These are phyloP conservation scores for Yamadazyma membranifaciens DNA, from an alignment of 1,139 yeast species.

Conservation along the genomic window DNA sequence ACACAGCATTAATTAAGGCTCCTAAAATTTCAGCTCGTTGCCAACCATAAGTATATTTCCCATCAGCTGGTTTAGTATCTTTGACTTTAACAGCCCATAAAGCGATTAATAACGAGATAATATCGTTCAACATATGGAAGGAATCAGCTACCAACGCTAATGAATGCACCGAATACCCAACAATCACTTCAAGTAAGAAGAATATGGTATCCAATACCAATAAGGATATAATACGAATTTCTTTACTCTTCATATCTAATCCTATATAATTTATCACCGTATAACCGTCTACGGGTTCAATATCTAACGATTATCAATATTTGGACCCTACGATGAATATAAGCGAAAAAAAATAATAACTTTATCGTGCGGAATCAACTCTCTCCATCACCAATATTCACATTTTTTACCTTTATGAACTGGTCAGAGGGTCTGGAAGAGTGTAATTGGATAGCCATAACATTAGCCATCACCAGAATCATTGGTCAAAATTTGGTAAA, in stretches of 20 bases:
- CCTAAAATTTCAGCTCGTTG: slow-evolving; percentile 94
- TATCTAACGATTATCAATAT: no score
- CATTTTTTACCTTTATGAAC: no score
- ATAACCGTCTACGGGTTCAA: no score
- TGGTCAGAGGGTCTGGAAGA: no score
- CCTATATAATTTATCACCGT: not conserved
- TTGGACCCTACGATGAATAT: not conserved
- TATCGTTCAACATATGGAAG: slow-evolving; percentile 96
- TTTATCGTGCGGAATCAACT: no score
- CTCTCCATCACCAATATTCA: no score
- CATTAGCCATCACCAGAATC: no score
- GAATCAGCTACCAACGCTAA: slow-evolving; percentile 93
- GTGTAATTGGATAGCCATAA: no score
- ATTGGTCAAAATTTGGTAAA: no score
- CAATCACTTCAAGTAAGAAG: slow-evolving; percentile 79
- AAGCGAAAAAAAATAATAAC: not conserved
- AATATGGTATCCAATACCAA: slow-evolving; percentile 76
- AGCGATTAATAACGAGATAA: slow-evolving; percentile 84
- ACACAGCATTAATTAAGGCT: slow-evolving; percentile 91
- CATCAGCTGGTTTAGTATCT: slow-evolving; percentile 77
- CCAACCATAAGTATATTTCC: slow-evolving; percentile 93
- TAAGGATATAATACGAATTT: slow-evolving; percentile 69
- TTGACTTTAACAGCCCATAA: slow-evolving; percentile 96
- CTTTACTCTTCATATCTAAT: slow-evolving; percentile 50
- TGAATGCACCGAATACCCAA: slow-evolving; percentile 88